Conservation (phyloP, 2,329 filamentous ascomycete genomes). For the Fusarium coicis region DNA sequence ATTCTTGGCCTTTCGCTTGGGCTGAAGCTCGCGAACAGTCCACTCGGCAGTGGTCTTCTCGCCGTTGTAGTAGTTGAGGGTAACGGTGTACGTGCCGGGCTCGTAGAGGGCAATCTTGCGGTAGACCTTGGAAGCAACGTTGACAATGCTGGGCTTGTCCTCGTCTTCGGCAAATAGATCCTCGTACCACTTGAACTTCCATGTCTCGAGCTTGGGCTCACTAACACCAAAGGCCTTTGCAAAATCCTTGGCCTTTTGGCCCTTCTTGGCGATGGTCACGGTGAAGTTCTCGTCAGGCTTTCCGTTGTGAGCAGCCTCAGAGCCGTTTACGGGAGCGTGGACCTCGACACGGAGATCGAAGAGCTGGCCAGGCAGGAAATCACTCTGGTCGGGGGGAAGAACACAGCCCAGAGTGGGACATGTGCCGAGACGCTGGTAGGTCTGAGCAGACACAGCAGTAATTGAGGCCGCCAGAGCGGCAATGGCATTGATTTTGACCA, state of each 20-base stretch:
- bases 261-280: conserved; percentile 77
- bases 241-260: conserved; percentile 62
- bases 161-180: conserved; percentile 83
- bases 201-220: conserved; percentile 80
- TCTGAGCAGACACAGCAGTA: conserved; percentile 62
- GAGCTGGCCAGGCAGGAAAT: conserved; percentile 85
- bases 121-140: conserved; percentile 83
- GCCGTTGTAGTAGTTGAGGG: conserved; percentile 78
- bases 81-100: conserved; percentile 82
- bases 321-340: conserved; percentile 83
- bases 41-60: conserved; percentile 79
- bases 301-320: conserved; percentile 76
- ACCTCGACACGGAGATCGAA: conserved; percentile 88
- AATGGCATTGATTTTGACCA: conserved; percentile 52
- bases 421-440: conserved; percentile 68
- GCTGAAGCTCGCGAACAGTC: conserved; percentile 77
- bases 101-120: conserved; percentile 79
- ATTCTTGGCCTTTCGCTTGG: conserved; percentile 82
- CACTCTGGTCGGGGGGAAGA: conserved; percentile 72
- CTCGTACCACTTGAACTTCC: conserved; percentile 88
- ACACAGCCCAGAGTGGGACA: conserved; percentile 70
- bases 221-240: conserved; percentile 74
- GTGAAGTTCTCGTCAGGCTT: conserved; percentile 80
- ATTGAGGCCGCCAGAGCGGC: conserved; percentile 50
- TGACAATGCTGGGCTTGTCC: conserved; percentile 75